Percentiles rank a stretch among this genome's conserved stretches.
These are phyloP conservation scores for Erythrobasidium hasegawianum DNA, from an alignment of 1,284 basidiomycete genomes.

Conservation along the genomic window DNA sequence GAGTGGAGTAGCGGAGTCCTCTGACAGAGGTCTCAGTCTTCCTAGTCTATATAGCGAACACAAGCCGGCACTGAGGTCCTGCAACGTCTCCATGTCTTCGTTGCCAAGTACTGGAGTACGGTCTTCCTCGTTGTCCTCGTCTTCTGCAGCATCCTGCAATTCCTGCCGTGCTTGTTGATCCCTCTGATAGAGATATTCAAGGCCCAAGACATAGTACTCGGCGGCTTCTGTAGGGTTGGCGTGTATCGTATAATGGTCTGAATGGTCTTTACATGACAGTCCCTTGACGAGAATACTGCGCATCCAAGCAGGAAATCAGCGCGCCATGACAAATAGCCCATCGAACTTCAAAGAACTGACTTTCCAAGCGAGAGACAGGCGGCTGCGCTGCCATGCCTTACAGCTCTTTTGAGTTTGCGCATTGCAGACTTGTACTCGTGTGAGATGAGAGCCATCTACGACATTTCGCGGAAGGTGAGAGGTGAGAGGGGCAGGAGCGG, in stretches of 20 bases:
- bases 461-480: not conserved
- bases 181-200: not conserved
- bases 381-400: slow-evolving; percentile 25
- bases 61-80: slow-evolving; percentile 35
- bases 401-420: slow-evolving; percentile 34
- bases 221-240: slow-evolving; percentile 15
- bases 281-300: slow-evolving; percentile 23
- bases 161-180: not conserved
- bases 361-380: slow-evolving; percentile 41
- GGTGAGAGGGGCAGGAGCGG: not conserved
- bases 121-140: not conserved
- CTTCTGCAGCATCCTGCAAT: too few species aligned
- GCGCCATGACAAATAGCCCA: not conserved
- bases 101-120: not conserved
- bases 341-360: slow-evolving; percentile 16
- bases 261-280: slow-evolving; percentile 21
- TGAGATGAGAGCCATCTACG: slow-evolving; percentile 40
- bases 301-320: slow-evolving; percentile 4
- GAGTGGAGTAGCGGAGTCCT: too few species aligned
- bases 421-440: slow-evolving; percentile 36
- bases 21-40: not conserved
- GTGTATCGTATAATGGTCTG: slow-evolving; percentile 12
- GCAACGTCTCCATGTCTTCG: slow-evolving; percentile 29
- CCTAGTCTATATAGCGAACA: not conserved
- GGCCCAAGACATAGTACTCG: not conserved